Percentiles rank a stretch among this genome's conserved stretches.
These are phyloP conservation scores for Tylopilus vinaceipallidus DNA, from an alignment of 768 basidiomycete genomes.

Conservation along the genomic window DNA sequence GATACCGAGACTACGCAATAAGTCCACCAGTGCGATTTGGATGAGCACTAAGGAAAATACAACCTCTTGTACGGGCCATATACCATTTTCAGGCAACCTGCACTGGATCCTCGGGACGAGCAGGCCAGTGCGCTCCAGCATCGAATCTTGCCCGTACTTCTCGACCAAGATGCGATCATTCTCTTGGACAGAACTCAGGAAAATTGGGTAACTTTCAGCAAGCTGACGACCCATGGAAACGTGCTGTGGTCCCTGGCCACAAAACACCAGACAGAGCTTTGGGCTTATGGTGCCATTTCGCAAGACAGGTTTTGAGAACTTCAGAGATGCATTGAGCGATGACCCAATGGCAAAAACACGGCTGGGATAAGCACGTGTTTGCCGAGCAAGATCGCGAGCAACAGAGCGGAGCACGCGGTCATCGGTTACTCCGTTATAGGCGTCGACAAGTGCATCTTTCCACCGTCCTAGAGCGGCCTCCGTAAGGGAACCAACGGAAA, in stretches of 20 bases:
- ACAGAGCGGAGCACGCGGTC: constrained; percentile 25
- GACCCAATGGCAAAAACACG: constrained; percentile 27
- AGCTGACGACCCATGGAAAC: constrained; percentile 37
- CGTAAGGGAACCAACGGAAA: constrained; percentile 29
- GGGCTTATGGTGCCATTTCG: constrained; percentile 23
- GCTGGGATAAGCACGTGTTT: constrained; percentile 30
- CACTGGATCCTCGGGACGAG: constrained; percentile 30
- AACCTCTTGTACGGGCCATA: constrained; percentile 35
- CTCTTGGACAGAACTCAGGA: constrained; percentile 30
- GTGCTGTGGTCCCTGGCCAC: constrained; percentile 38
- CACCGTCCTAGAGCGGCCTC: constrained; percentile 25
- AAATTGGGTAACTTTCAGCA: constrained; percentile 30
- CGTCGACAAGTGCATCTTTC: constrained; percentile 19
- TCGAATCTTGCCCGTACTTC: constrained; percentile 28
- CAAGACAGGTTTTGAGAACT: constrained; percentile 30
- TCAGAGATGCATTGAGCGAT: constrained; percentile 20
- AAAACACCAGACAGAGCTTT: constrained; percentile 35
- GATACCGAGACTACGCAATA: constrained; percentile 32
- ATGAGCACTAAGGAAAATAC: constrained; percentile 34
- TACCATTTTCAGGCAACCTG: constrained; percentile 21
- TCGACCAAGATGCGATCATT: constrained; percentile 34
- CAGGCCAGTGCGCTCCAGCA: constrained; percentile 34
- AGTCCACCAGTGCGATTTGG: constrained; percentile 34
- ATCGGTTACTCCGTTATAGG: constrained; percentile 20
- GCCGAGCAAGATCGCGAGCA: constrained; percentile 28